Base-by-base conservation (phyloP, 2,329 filamentous ascomycete species). In the Fusarium fracticaudum region DNA sequence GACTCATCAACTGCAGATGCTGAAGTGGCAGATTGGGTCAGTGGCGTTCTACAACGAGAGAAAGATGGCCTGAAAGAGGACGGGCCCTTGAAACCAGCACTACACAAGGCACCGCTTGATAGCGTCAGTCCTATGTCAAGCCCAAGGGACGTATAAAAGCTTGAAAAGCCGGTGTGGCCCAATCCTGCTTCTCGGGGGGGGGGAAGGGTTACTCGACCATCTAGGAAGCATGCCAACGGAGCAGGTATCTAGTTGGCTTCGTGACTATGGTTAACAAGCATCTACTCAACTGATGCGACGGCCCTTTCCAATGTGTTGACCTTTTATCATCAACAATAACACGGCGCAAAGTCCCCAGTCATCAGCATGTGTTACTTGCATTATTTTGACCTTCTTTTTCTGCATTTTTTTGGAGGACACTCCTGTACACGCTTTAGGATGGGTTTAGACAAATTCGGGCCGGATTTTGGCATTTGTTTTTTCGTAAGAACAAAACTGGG, bases 11-110 rank as follows among this genome's bases (percentile, higher is more conserved):
- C 81, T 9, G 90, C 92, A 60, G 96, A 99, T 77, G 85, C 87
- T 43, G 95, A 98, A 80, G 94, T 98, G 10, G 94, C 94, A 1
- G 88, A 90, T 35, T 99, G 96, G 96, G 96, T 98, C 3, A 88
- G 87, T 44, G 85, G 84, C 12, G 93, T 93, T 24, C 83, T 98
- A 77, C 91, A 91, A 78, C 76, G 75, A 41, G 79, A 80, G 53
- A 87, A 86, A 71, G 88, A 86, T 5, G 93, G 88, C 85, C 80
- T 84, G 41, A 79, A 83, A 44, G 80, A 79, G 47, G 86, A 85
- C 9, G 86, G 85, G 55, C 81, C 84, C 22, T 86, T 87, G 55
- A 94, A 93, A 79, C 96, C 96, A 22, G 95, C 96, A 7, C 84
- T 98, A 71, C 96, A 98, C 81, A 92, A 94, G 10, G 96, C 94